Percentiles rank a stretch among this genome's conserved stretches.
Evolutionary conservation across 495 filamentous ascomycete genomes (phyloP).

Genomic region (Diplogelasinospora grovesii): DNA sequence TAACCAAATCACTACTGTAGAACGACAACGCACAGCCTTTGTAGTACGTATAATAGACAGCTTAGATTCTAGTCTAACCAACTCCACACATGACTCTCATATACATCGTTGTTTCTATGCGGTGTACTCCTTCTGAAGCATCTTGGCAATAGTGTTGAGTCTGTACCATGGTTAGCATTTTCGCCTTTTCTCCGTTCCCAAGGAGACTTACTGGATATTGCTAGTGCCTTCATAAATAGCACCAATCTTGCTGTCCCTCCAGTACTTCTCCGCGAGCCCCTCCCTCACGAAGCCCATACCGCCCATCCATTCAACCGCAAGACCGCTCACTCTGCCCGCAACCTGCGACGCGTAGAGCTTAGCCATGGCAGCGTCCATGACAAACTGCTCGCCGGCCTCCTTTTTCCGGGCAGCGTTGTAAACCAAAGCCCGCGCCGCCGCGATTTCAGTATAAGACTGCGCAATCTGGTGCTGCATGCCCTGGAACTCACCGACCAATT

Average conservation of each 20-base stretch:
- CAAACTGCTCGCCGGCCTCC: constrained; percentile 93
- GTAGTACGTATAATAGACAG: no score
- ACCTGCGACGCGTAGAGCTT: constrained; percentile 95
- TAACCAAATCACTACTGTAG: no score
- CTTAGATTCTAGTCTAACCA: constrained; percentile 8
- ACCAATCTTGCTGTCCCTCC: constrained; percentile 95
- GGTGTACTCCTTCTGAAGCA: constrained; percentile 87
- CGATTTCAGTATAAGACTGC: constrained; percentile 90
- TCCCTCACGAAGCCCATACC: constrained; percentile 96
- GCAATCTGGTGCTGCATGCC: constrained; percentile 99
- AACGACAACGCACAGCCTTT: no score
- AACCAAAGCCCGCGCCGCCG: constrained; percentile 83
- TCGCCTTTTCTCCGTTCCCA: background rate
- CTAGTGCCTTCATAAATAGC: constrained; percentile 95
- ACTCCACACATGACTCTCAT: background rate
- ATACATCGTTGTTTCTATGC: constrained; percentile 23
- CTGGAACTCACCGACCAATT: constrained; percentile 91
- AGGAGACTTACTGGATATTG: constrained; percentile 48
- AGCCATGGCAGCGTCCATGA: constrained; percentile 94
- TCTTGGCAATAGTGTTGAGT: constrained; percentile 87
- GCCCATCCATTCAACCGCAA: constrained; percentile 97
- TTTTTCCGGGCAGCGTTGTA: constrained; percentile 97
- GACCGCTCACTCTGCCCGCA: constrained; percentile 76
- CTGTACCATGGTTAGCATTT: constrained; percentile 59
- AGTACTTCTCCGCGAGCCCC: constrained; percentile 97